Conservation (phyloP, 2,329 filamentous ascomycete species). For the Penicillium sp. region DNA sequence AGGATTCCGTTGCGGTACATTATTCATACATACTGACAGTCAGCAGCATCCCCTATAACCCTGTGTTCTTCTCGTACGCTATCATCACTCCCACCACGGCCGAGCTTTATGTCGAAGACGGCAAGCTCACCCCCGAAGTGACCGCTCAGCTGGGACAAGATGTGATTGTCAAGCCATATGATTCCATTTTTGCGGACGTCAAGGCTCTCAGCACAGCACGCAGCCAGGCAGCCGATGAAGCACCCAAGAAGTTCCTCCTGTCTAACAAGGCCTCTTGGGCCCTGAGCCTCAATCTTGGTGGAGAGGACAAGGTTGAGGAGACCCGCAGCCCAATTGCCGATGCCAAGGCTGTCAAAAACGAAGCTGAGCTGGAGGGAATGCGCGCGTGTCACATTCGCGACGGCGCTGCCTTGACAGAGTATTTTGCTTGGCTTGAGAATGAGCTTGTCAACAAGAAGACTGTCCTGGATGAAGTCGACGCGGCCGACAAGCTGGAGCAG, state of each 20-base stretch:
- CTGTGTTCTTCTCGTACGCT: constrained; percentile 97
- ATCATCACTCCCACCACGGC: constrained; percentile 75
- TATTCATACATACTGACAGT: constrained; percentile 2
- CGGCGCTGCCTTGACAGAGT: constrained; percentile 85
- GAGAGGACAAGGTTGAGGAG: constrained; percentile 82
- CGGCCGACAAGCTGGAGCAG: constrained; percentile 84
- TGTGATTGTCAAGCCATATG: constrained; percentile 78
- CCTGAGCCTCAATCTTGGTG: constrained; percentile 80
- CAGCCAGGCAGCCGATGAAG: constrained; percentile 41
- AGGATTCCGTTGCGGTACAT: constrained; percentile 20
- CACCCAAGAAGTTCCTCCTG: constrained; percentile 70
- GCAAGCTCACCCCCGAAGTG: constrained; percentile 71
- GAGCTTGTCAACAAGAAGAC: constrained; percentile 74
- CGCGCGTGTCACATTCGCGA: constrained; percentile 90
- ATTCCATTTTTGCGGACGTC: constrained; percentile 77
- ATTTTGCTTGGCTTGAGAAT: constrained; percentile 95
- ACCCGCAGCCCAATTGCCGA: constrained; percentile 83
- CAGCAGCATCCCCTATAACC: constrained; percentile 83
- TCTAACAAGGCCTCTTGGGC: constrained; percentile 95
- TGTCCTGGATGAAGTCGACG: constrained; percentile 81
- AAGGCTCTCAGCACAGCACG: constrained; percentile 59
- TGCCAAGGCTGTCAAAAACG: constrained; percentile 93
- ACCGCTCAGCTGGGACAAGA: constrained; percentile 68
- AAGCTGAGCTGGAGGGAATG: constrained; percentile 88
- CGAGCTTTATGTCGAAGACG: constrained; percentile 80